Evolutionary conservation across 2,329 filamentous ascomycete genomes (phyloP), one percentile per base, ranked within the genome.

Genomic region (Pseudopithomyces chartarum): DNA sequence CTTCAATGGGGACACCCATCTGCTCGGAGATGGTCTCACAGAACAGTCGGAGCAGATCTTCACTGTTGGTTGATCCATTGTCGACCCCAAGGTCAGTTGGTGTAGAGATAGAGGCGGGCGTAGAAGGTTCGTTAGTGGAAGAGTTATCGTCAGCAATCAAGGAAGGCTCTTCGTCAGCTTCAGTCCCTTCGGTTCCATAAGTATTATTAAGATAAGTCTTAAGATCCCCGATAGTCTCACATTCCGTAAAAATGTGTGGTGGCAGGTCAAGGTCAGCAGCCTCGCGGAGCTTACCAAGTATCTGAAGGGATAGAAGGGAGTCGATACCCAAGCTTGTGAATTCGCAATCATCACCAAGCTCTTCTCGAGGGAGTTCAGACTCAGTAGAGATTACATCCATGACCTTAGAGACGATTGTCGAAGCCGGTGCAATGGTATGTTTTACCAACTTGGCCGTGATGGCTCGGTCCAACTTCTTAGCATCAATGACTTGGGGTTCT

Each of bases 371-470:
- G 19, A 87, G 79, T 57, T 85, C 84, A 44, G 84, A 84, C 71
- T 91, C 88, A 34, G 82, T 80, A 15, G 87, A 85, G 60, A 91
- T 86, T 52, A 87, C 89, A 53, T 84, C 82, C 72, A 88, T 86
- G 45, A 90, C 81, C 61, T 79, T 79, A 56, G 64, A 83, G 71
- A 69, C 79, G 66, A 77, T 81, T 76, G 33, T 84, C 67, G 67
- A 81, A 43, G 66, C 78, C 61, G 79, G 74, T 10, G 52, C 34
- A 55, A 82, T 79, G 55, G 34, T 22, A 22, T 84, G 83, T 34
- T 84, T 87, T 32, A 84, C 73, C 38, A 82, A 77, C 48, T 58
- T 60, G 43, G 69, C 70, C 48, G 68, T 57, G 47, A 73, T 69
- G 56, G 76, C 75, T 40, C 72, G 61, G 59, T 39, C 29, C 22